Conservation (phyloP, 1,284 basidiomycete species). For the Fomitiporia mediterranea region DNA sequence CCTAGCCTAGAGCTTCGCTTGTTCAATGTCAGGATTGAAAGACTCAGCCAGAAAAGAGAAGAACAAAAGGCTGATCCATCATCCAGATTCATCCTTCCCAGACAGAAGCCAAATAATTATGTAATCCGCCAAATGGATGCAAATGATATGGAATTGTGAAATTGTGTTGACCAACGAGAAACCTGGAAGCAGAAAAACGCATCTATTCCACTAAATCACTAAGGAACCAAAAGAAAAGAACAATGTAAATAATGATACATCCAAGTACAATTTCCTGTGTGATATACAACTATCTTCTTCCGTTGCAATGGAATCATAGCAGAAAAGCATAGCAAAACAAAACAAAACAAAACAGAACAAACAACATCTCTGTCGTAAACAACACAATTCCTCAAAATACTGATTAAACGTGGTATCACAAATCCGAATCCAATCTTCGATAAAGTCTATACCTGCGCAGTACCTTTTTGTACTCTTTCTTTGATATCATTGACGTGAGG, state of each 20-base stretch:
- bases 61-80: no score
- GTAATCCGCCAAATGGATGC: no score
- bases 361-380: neutral
- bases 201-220: no score
- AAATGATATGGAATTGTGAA: no score
- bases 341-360: constrained; percentile 1
- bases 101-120: no score
- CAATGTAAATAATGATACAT: constrained; percentile 2
- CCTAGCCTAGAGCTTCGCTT: no score
- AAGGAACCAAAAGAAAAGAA: neutral
- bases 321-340: neutral
- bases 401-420: neutral
- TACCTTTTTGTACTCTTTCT: neutral
- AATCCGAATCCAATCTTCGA: constrained; percentile 3
- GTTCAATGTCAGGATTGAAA: no score
- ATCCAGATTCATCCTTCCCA: no score
- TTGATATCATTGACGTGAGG: constrained; percentile 6
- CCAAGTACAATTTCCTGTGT: neutral
- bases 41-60: no score
- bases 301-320: neutral
- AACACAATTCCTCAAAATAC: neutral
- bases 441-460: constrained; percentile 15
- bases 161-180: no score
- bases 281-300: neutral
- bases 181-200: neutral